Conservation (phyloP, 192 early-diverging fungal genomes). For the Coemansia sp. region DNA sequence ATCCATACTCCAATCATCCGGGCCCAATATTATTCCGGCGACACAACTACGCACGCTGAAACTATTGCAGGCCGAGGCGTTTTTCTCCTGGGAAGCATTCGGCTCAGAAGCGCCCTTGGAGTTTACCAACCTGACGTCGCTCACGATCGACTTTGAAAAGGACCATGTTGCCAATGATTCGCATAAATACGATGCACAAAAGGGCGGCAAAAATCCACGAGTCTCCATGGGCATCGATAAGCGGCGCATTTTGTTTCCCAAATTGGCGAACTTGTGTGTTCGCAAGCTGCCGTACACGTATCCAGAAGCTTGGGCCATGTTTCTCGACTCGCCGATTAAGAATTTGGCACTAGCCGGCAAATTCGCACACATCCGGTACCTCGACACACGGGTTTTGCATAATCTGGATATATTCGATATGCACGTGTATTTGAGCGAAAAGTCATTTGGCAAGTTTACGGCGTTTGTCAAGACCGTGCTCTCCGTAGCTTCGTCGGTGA, state of each 20-base stretch:
- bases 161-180: conserved; percentile 40
- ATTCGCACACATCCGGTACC: conserved; percentile 33
- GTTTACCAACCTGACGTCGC: conserved; percentile 20
- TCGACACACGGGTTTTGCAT: conserved; percentile 17
- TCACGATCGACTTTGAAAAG: conserved; percentile 35
- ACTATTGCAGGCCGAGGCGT: conserved; percentile 27
- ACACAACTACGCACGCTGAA: conserved; percentile 19
- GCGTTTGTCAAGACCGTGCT: conserved; percentile 25
- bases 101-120: not conserved
- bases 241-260: conserved; percentile 19
- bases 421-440: conserved; percentile 19
- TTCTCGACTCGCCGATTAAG: conserved; percentile 28
- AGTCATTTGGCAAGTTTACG: conserved; percentile 21
- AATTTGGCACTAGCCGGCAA: conserved; percentile 32
- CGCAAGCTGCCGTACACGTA: conserved; percentile 39
- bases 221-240: conserved; percentile 40
- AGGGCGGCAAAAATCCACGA: conserved; percentile 4
- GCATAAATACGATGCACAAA: conserved; percentile 20
- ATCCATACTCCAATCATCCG: conserved; percentile 10
- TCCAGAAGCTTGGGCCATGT: conserved; percentile 42
- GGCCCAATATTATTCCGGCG: not conserved
- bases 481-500: conserved; percentile 4
- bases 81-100: conserved; percentile 44
- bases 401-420: conserved; percentile 22
- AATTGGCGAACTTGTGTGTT: conserved; percentile 13